Base-by-base conservation (phyloP, 176 grass and related monocot genomes). In the Pharus latifolius region DNA sequence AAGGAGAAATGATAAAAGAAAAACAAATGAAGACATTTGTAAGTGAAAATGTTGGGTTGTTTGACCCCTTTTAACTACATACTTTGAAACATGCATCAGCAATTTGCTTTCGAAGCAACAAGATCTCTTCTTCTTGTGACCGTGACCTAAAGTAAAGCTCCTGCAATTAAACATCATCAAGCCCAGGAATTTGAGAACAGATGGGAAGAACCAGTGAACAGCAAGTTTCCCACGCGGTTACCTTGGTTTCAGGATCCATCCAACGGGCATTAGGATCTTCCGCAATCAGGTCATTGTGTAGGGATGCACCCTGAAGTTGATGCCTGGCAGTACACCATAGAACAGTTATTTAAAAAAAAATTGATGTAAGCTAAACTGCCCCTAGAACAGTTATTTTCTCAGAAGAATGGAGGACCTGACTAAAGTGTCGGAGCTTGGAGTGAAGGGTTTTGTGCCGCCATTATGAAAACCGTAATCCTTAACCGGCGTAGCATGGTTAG, bases 171-270 rank as follows among this genome's bases (percentile, higher is more conserved):
- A 87, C 40, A 66, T 9, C 23, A 85, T 2, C 47, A 17, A 18
- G 18, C 48, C 72, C 24, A 71, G 61, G 37, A 37, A 61, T 51
- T 30, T 15, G 24, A 76, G 32, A 41, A 51, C 27, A 57, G 32
- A 57, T 22, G 41, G 20, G 73, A 74, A 37, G 40, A 8, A 77
- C 22, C n/a, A 77, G 18, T 43, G 44, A 38, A 40, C 27, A 77
- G 32, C 44, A 78, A 45, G 24, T 41, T 79, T 65, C 28, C 12
- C 29, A 2, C 25, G 38, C 29, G 48, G 47, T 63, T 79, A 95
- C 91, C 86, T 85, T 95, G 44, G 87, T 83, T 54, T 90, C 91
- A 7, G 80, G 87, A 84, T 95, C 91, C 86, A 84, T 83, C 26
- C 71, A 51, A n/a, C 49, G 80, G 20, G 49, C 71, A 66, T 29